Base-by-base conservation (phyloP, 1,139 yeast species). In the Candida pseudoviswanathii region DNA sequence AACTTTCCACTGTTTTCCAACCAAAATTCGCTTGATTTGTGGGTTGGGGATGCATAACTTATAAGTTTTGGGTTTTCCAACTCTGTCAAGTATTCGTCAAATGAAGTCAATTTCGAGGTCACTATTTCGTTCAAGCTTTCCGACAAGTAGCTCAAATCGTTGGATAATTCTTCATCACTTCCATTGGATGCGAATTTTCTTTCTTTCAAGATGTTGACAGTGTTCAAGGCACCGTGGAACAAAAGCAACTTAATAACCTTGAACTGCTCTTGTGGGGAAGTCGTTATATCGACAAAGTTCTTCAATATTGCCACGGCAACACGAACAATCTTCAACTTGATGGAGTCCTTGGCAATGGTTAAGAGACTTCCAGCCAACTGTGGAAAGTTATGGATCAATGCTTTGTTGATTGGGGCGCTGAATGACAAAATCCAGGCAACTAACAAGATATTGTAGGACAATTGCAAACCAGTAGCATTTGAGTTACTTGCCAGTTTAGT, bases 41-140 rank as follows among this genome's bases (percentile, higher is more conserved):
- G 99, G 25, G 96, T 91, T 49, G 99, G 99, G 6, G 78, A 71
- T 1, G 96, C 83, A 96, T 97, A 94, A 54, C 83, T 81, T 62
- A 94, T 80, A 54, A 83, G 78, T 60, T 86, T 84, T n/a, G 81
- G 81, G 51, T 94, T 84, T 54, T 84, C 87, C 52, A 94, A 77
- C 70, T 94, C 99, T 45, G 91, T 84, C 60, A 82, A 76, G 68
- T 92, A 94, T 67, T 92, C 98, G 62, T 94, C 99, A 65, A 94
- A 89, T 1, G 97, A 90, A 4, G 98, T 86, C 73, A 94, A 81
- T 56, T 82, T 84, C 46, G 68, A 68, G 49, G 85, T 81, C 54
- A 87, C 92, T 45, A 89, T 85, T 37, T 84, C 88, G 55, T 84
- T 82, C 59, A 94, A 78, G 10, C 75, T 75, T 42, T 78, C 83